Percentiles rank a stretch among this genome's conserved stretches.
Evolutionary conservation across 805 yeast genomes (phyloP).

Genomic region (Priceomyces medius): DNA sequence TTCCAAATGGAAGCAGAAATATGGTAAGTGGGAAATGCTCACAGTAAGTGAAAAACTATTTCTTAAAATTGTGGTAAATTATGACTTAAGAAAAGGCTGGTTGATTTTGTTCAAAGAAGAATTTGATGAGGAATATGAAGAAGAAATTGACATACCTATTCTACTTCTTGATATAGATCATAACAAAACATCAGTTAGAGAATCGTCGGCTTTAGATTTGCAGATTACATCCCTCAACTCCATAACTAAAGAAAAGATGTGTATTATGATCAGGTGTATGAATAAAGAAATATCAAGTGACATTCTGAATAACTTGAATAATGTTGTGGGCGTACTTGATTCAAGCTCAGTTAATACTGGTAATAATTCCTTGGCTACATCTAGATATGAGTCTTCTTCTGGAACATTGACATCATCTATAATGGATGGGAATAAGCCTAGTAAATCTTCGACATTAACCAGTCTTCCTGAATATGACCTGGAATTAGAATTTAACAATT

Average conservation of each 20-base stretch:
- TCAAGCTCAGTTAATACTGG: background rate
- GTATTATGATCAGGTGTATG: slow-evolving; percentile 34
- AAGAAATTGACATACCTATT: slow-evolving; percentile 35
- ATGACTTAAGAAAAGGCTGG: slow-evolving; percentile 35
- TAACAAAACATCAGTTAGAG: slow-evolving; percentile 23
- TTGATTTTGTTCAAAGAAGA: slow-evolving; percentile 42
- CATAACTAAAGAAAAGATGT: slow-evolving; percentile 26
- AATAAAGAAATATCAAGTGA: slow-evolving; percentile 24
- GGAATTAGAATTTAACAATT: background rate
- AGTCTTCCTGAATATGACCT: slow-evolving; percentile 11
- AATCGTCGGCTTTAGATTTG: slow-evolving; percentile 40
- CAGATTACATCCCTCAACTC: slow-evolving; percentile 34
- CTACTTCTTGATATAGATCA: slow-evolving; percentile 31
- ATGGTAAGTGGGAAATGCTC: slow-evolving; percentile 46
- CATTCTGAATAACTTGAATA: slow-evolving; percentile 25
- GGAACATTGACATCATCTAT: slow-evolving; percentile 37
- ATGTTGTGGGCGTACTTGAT: slow-evolving; percentile 25
- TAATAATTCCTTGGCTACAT: slow-evolving; percentile 6
- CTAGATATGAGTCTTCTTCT: slow-evolving; percentile 18
- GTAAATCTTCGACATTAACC: slow-evolving; percentile 25
- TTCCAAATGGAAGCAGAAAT: slow-evolving; percentile 42
- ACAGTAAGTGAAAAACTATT: slow-evolving; percentile 37
- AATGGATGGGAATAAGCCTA: slow-evolving; percentile 31
- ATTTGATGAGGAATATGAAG: slow-evolving; percentile 26
- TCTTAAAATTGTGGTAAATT: slow-evolving; percentile 38